Conservation (phyloP, 2,329 filamentous ascomycete genomes). For the Diaporthe citriasiana region DNA sequence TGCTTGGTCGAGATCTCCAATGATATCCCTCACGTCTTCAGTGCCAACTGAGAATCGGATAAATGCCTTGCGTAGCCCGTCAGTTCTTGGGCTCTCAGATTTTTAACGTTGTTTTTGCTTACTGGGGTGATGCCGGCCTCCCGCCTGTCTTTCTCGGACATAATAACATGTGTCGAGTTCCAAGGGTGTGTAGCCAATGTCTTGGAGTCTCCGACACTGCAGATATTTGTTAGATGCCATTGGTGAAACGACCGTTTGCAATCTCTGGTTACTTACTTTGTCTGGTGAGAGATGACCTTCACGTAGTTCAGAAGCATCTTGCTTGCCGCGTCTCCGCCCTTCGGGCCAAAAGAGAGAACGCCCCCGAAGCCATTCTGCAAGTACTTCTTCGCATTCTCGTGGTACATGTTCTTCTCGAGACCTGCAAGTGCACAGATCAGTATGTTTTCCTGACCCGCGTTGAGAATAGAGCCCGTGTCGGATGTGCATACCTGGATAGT, state of each 20-base stretch:
- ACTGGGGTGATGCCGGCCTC: slow-evolving; percentile 86
- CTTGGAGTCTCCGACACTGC: slow-evolving; percentile 87
- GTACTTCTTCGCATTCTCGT: slow-evolving; percentile 88
- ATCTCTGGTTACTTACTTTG: slow-evolving; percentile 66
- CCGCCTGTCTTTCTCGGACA: slow-evolving; percentile 84
- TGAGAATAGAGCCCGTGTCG: neutral
- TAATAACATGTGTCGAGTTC: slow-evolving; percentile 95
- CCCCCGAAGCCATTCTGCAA: slow-evolving; percentile 88
- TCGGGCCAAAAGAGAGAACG: slow-evolving; percentile 95
- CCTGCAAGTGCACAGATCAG: slow-evolving; percentile 52
- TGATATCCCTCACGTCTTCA: slow-evolving; percentile 97
- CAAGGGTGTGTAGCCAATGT: slow-evolving; percentile 95
- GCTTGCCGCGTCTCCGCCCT: slow-evolving; percentile 85
- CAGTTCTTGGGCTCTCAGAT: neutral
- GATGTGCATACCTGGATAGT: slow-evolving; percentile 74
- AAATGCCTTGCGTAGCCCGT: slow-evolving; percentile 68
- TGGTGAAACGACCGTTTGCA: fast-evolving
- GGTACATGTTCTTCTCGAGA: slow-evolving; percentile 83
- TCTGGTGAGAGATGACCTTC: slow-evolving; percentile 94
- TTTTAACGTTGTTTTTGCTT: slow-evolving; percentile 42
- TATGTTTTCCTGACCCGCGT: neutral
- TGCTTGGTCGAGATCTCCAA: slow-evolving; percentile 93
- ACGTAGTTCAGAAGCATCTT: slow-evolving; percentile 93
- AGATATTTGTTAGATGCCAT: neutral
- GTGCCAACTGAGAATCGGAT: slow-evolving; percentile 96